Percentiles rank a stretch among this genome's conserved stretches.
These are phyloP conservation scores for Pezicula radicicola DNA, from an alignment of 2,329 filamentous ascomycete genomes.

Conservation along the genomic window DNA sequence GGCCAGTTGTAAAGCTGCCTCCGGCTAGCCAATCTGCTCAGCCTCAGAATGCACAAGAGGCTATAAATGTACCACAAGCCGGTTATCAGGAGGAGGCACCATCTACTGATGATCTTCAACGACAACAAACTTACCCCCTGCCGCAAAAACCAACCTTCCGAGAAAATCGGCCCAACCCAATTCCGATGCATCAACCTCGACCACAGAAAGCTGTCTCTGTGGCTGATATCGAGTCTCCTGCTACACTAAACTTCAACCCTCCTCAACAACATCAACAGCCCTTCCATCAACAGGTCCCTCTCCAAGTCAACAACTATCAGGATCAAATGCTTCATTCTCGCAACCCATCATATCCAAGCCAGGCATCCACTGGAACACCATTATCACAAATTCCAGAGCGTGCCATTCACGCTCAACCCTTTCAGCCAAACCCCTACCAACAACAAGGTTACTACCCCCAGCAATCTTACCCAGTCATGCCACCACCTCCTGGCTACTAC, in stretches of 20 bases:
- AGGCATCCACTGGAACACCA: conserved; percentile 73
- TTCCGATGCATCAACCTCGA: conserved; percentile 88
- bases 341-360: conserved; percentile 67
- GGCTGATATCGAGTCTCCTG: conserved; percentile 84
- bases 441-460: conserved; percentile 49
- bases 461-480: conserved; percentile 55
- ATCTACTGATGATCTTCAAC: conserved; percentile 43
- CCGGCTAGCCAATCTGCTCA: conserved; percentile 40
- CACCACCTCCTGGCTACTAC: conserved; percentile 61
- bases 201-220: conserved; percentile 94
- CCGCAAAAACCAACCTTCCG: conserved; percentile 56
- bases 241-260: conserved; percentile 48
- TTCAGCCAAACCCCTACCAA: conserved; percentile 71
- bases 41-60: conserved; percentile 24
- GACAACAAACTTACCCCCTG: conserved; percentile 53
- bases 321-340: conserved; percentile 57
- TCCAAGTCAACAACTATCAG: conserved; percentile 59
- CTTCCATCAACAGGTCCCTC: conserved; percentile 92
- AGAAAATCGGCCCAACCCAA: conserved; percentile 49
- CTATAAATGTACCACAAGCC: conserved; percentile 24
- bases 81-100: conserved; percentile 11
- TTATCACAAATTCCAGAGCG: conserved; percentile 90
- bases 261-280: conserved; percentile 73
- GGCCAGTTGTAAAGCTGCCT: conserved; percentile 81
- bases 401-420: conserved; percentile 84